phyloP scores from a whole-genome alignment of 2,329 filamentous ascomycete genomes.

The Aspergillus sergii region DNA sequence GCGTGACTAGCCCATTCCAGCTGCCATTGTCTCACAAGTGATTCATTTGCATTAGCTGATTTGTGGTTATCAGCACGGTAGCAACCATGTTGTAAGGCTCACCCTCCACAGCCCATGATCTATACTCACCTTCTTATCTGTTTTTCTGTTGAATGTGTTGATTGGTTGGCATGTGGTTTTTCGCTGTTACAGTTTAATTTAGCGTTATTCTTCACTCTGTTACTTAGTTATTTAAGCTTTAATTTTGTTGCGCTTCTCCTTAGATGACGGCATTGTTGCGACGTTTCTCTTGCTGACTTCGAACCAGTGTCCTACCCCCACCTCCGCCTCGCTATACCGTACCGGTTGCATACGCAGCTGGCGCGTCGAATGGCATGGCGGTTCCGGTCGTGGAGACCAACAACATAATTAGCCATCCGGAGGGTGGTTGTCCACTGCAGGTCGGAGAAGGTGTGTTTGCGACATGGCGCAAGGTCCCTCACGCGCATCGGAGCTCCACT shows the following conservation, averaged over 20 bases:
- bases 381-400: slow-evolving; percentile 88
- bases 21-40: slow-evolving; percentile 4
- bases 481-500: background rate
- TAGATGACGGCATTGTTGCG: slow-evolving; percentile 12
- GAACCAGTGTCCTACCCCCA: slow-evolving; percentile 74
- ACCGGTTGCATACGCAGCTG: slow-evolving; percentile 71
- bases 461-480: background rate
- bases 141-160: background rate
- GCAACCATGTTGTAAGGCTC: slow-evolving; percentile 29
- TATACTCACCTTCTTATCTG: slow-evolving; percentile 6
- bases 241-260: background rate
- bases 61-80: slow-evolving; percentile 6
- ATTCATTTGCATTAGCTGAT: slow-evolving; percentile 3
- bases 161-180: background rate
- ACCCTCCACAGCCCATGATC: background rate
- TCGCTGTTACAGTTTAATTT: background rate
- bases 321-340: slow-evolving; percentile 83
- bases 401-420: slow-evolving; percentile 80
- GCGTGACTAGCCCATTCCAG: slow-evolving; percentile 14
- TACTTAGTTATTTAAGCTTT: slow-evolving; percentile 1
- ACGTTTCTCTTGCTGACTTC: slow-evolving; percentile 17
- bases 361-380: slow-evolving; percentile 67
- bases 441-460: slow-evolving; percentile 78
- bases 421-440: slow-evolving; percentile 84
- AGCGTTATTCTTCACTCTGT: slow-evolving; percentile 1